Evolutionary conservation across 495 filamentous ascomycete genomes (phyloP), one percentile per base, ranked within the genome.

Genomic region (Xeromyces bisporus): DNA sequence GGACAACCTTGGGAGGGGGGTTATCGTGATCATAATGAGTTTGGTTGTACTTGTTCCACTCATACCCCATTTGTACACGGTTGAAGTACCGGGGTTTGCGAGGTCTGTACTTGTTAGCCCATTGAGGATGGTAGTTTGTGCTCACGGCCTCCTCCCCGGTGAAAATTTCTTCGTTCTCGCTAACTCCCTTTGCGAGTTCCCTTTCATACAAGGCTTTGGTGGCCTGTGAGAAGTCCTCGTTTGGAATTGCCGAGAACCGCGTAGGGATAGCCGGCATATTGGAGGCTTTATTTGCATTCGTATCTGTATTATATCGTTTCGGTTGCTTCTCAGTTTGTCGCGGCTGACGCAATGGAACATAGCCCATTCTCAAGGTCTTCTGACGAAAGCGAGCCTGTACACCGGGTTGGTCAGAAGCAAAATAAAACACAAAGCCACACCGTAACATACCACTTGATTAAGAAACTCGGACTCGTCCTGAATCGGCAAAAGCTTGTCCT

Each of bases 41-140:
- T 55, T 99, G 89, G 44, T 99, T 99, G 64, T 99, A 99, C 49
- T 99, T 99, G 51, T 99, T 99, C 89, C 89, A 99, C 50, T 99
- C 89, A 54, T 94, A 99, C 24, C 89, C 89, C 82, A 93, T 96
- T 55, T 93, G 85, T 24, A 94, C 86, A 13, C 89, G 75, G 48
- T 96, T 96, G 67, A 99, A 96, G 57, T 96, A 96, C 18, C 81
- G 70, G 7, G 89, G 91, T 57, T 96, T 94, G 31, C 89, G 69
- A 14, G 91, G 87, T 10, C 85, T 73, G 46, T 93, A 79, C 52
- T 92, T 91, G 48, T 71, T 68, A 10, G 84, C 80, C 89, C 89
- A 99, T 40, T 74, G 70, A 3, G 82, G 74, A 37, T 72, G 75
- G 4, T 60, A 55, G 21, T 66, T 58, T 8, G 74, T 66, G 28